Conservation (phyloP, 768 basidiomycete species). For the Tephrocybe sp. region DNA sequence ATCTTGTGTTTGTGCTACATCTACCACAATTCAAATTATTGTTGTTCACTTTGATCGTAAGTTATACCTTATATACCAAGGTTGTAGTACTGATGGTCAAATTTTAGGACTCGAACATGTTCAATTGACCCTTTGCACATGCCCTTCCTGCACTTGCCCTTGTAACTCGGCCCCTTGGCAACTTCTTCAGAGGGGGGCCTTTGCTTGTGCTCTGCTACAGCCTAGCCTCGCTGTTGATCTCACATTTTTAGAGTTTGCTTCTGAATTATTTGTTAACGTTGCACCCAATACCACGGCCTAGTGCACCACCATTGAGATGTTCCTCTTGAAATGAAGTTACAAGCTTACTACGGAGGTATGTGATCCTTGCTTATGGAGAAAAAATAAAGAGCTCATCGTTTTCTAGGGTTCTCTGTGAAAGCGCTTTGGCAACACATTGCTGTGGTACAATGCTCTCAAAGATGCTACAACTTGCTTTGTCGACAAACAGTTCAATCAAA, state of each 20-base stretch:
- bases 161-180: too few relatives aligned
- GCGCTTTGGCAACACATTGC: neutral
- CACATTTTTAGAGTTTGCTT: neutral
- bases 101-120: too few relatives aligned
- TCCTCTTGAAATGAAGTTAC: neutral
- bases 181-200: neutral
- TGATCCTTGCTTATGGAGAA: neutral
- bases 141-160: too few relatives aligned
- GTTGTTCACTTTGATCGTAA: too few relatives aligned
- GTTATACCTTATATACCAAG: too few relatives aligned
- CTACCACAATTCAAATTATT: too few relatives aligned
- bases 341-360: neutral
- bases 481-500: neutral
- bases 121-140: too few relatives aligned
- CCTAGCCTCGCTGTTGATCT: slow-evolving; percentile 1
- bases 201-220: neutral
- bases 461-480: neutral
- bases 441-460: neutral
- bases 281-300: neutral
- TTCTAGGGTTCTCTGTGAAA: neutral
- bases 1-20: too few relatives aligned
- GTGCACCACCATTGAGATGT: neutral
- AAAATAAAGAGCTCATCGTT: too few relatives aligned
- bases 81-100: too few relatives aligned
- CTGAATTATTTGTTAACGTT: neutral